Base-by-base conservation (phyloP, 2,329 filamentous ascomycete genomes). In the Dactylella cylindrospora region DNA sequence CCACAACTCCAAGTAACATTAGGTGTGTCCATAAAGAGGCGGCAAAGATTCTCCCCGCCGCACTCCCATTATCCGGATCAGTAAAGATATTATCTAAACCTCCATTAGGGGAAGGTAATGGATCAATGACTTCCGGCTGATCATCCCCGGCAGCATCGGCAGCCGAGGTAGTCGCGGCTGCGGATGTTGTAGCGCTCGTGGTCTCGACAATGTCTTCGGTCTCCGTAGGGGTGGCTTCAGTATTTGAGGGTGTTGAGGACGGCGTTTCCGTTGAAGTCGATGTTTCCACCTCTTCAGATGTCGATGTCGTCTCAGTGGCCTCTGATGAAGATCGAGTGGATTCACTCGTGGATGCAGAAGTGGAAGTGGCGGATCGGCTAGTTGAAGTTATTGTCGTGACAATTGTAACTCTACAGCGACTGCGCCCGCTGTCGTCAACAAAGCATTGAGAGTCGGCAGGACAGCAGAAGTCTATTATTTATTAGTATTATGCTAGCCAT, bases 81-180 rank as follows among this genome's bases (percentile, higher is more conserved):
- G 57, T 62, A 26, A 62, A 62, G 5, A 62, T 45, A 44, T 62
- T 62, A 32, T 41, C 38, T 19, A 62, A 43, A 6, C 44, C 57
- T 28, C 57, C 57, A 15, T 62, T 62, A 13, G 57, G 57, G 17
- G 57, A 41, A 22, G 57, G 57, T 29, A 62, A 17, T 23, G 57
- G 57, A 1, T 49, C 57, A 17, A 15, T 43, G 8, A 31, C 25
- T 15, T 25, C 35, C 12, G 12, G 9, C 19, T 50, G 2, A 35
- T 40, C 3, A 35, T 39, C 31, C 32, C 35, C 17, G 46, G 20
- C 23, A 2, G 28, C 28, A 40, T 19, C 15, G 19, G 15, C n/a
- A 5, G 8, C 17, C 19, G 35, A 20, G 35, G 50, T 39, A 25
- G 43, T 41, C 12, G 47, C 35, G 12, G 50, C 41, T 15, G 25